Conservation (phyloP, 2,329 filamentous ascomycete genomes). For the Verticillium dahliae region DNA sequence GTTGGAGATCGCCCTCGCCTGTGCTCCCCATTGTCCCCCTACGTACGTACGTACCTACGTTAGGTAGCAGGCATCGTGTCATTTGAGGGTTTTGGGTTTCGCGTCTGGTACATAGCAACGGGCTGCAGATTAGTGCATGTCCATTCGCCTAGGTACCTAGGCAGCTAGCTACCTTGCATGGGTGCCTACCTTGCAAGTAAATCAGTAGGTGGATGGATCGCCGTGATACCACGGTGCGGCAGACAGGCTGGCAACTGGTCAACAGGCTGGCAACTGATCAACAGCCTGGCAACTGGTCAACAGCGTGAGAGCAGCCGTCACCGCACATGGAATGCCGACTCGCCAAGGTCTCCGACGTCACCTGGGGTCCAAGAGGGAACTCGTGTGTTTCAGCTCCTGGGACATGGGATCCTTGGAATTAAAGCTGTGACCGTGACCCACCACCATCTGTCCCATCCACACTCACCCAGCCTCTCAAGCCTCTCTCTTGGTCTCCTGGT, state of each 20-base stretch:
- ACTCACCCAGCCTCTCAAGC: neutral
- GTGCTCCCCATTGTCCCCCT: neutral
- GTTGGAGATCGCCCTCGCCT: neutral
- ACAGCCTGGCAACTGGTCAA: too few relatives aligned
- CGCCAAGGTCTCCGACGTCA: neutral
- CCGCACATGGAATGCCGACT: neutral
- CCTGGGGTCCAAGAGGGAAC: neutral
- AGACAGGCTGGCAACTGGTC: too few relatives aligned
- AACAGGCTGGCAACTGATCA: too few relatives aligned
- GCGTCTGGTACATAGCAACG: neutral
- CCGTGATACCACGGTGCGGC: too few relatives aligned
- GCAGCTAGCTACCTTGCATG: too few relatives aligned
- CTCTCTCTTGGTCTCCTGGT: too few relatives aligned
- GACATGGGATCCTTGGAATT: neutral
- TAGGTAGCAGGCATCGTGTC: neutral
- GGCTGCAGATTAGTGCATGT: neutral
- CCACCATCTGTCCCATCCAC: neutral
- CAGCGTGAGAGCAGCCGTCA: too few relatives aligned
- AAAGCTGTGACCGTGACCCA: neutral
- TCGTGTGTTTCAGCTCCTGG: neutral
- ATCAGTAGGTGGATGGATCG: too few relatives aligned
- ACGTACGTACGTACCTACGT: too few relatives aligned
- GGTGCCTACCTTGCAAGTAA: too few relatives aligned
- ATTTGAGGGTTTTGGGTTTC: neutral
- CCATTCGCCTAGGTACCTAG: too few relatives aligned